phyloP scores from a whole-genome alignment of 768 basidiomycete genomes.

The Amanita jacksonii region DNA sequence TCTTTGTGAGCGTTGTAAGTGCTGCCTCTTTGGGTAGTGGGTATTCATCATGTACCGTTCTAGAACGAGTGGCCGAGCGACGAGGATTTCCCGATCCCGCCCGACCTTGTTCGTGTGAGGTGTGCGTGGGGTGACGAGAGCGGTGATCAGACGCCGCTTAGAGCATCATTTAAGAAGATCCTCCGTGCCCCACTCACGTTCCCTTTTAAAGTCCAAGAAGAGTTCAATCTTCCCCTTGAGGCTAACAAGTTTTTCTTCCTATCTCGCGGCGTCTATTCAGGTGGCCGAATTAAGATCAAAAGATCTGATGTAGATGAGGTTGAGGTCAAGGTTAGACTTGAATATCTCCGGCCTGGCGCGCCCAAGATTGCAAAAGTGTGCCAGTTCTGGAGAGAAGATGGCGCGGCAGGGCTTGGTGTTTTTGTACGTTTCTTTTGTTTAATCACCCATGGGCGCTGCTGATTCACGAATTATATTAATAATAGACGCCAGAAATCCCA shows the following conservation, averaged over 20 bases:
- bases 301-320: constrained; percentile 9
- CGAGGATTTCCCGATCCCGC: constrained; percentile 6
- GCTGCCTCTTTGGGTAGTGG: background rate
- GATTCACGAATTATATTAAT: background rate
- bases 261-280: constrained; percentile 20
- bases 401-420: constrained; percentile 25
- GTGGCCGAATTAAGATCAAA: constrained; percentile 11
- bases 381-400: constrained; percentile 16
- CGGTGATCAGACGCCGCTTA: background rate
- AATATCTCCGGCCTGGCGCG: constrained; percentile 15
- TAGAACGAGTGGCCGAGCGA: constrained; percentile 1
- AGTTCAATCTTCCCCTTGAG: constrained; percentile 20
- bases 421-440: constrained; percentile 20
- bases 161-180: background rate
- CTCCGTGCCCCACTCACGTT: constrained; percentile 2
- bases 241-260: constrained; percentile 24
- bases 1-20: background rate
- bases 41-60: background rate
- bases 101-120: constrained; percentile 4
- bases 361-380: constrained; percentile 20
- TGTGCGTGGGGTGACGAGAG: constrained; percentile 3
- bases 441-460: constrained; percentile 10
- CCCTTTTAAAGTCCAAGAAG: constrained; percentile 3
- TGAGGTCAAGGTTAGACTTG: constrained; percentile 8
- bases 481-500: constrained; percentile 11